Evolutionary conservation across 108 stramenopile species (phyloP).

Genomic region (Seminavis robusta): DNA sequence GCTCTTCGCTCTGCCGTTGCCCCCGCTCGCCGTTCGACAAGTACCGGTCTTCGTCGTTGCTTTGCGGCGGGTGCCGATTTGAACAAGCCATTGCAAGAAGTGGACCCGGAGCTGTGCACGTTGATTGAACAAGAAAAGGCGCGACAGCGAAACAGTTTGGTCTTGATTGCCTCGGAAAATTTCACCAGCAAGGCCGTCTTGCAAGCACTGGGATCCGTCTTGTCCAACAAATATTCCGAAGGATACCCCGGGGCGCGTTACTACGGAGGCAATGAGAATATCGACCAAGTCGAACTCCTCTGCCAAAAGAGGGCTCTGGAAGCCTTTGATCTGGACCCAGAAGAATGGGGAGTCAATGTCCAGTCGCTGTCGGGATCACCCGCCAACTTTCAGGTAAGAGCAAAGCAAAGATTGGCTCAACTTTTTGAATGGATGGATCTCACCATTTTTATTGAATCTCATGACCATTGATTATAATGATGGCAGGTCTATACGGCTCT

Average conservation of each 20-base stretch:
- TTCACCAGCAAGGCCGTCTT: conserved; percentile 95
- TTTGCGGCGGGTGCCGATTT: conserved; percentile 56
- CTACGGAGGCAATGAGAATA: conserved; percentile 97
- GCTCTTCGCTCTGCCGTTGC: conserved; percentile 25
- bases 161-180: conserved; percentile 94
- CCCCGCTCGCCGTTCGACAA: conserved; percentile 40
- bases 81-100: conserved; percentile 81
- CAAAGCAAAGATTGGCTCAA: background rate
- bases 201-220: conserved; percentile 95
- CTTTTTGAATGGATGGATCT: background rate
- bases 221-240: conserved; percentile 97
- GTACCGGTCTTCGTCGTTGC: conserved; percentile 3
- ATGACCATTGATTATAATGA: background rate
- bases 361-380: conserved; percentile 97
- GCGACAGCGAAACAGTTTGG: conserved; percentile 86
- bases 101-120: conserved; percentile 87
- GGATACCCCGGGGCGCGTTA: conserved; percentile 95
- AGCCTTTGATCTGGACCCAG: conserved; percentile 90
- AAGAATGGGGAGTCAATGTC: conserved; percentile 92
- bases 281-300: conserved; percentile 94
- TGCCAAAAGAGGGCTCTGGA: conserved; percentile 97
- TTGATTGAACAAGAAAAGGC: conserved; percentile 96
- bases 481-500: conserved; percentile 97
- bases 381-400: conserved; percentile 97
- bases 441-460: too few relatives aligned